Base-by-base conservation (phyloP, 2,329 filamentous ascomycete genomes). In the Talaromyces marneffei region DNA sequence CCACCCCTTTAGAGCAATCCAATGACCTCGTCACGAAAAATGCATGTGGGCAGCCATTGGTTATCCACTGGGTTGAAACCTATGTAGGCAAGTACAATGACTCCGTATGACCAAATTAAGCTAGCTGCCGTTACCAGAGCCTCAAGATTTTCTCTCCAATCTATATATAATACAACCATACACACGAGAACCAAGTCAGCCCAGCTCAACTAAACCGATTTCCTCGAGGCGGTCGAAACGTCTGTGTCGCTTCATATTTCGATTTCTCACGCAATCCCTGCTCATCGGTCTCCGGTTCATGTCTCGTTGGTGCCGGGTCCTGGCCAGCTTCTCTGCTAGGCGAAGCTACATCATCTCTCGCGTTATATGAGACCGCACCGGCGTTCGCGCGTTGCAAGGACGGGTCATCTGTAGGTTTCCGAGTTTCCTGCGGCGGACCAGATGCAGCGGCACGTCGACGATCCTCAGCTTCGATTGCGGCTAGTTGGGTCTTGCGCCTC, bases 231-330 rank as follows among this genome's bases (percentile, higher is more conserved):
- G 88, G 89, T 68, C 84, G 80, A 76, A 88, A 97, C 60, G 92
- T 89, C 67, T 85, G 82, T 58, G 80, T 81, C 33, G 89, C 87
- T 78, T 97, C 92, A 75, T 95, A 97, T 78, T 96, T 96, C 74
- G 91, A 89, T 81, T 91, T 95, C 75, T 92, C 90, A 37, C 79
- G 69, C 27, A 89, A 80, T 65, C 83, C 80, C 71, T 91, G 82
- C 46, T 80, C 77, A 72, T 90, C 89, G 44, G 85, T 89, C 65
- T 87, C 82, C 1, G 90, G 89, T 63, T 88, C 89, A 77, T 96
- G 92, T 66, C 87, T 81, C 58, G 91, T 95, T 9, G 92, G 88
- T 12, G 92, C 92, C n/a, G 91, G 91, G 77, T 96, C 92, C 65
- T 80, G 79, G 70, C 83, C 85, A 33, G 87, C 85, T 77, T 94